Evolutionary conservation across 2,329 filamentous ascomycete genomes (phyloP).

Genomic region (Trichoderma harzianum): DNA sequence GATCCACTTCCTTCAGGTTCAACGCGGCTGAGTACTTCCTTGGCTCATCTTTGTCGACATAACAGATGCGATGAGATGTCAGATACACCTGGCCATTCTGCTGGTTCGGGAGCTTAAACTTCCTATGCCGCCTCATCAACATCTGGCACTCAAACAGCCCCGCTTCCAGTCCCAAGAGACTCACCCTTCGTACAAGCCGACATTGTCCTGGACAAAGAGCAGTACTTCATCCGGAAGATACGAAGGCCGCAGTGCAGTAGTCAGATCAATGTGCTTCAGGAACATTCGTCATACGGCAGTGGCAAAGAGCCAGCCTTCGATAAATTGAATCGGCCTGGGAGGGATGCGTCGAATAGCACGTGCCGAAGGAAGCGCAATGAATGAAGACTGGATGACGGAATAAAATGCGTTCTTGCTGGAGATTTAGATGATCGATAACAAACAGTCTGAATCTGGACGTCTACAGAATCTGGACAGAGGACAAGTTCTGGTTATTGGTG

Average conservation of each 20-base stretch:
- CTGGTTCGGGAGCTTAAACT: constrained; percentile 89
- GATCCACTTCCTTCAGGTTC: constrained; percentile 86
- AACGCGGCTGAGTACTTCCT: constrained; percentile 80
- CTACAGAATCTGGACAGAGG: background rate
- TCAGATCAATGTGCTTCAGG: constrained; percentile 91
- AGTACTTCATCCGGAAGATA: constrained; percentile 91
- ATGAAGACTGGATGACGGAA: background rate
- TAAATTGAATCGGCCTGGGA: background rate
- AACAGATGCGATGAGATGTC: constrained; percentile 93
- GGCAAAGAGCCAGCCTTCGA: constrained; percentile 19
- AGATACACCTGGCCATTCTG: constrained; percentile 96
- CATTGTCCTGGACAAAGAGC: constrained; percentile 94
- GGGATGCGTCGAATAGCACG: constrained; percentile 1
- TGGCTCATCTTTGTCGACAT: constrained; percentile 85
- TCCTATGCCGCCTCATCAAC: constrained; percentile 51
- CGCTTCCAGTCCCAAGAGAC: constrained; percentile 30
- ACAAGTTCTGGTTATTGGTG: background rate
- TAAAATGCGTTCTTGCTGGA: no score
- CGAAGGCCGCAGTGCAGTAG: constrained; percentile 88
- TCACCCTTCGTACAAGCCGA: constrained; percentile 96
- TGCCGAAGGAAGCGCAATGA: background rate
- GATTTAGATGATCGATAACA: background rate
- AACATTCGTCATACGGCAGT: constrained; percentile 76
- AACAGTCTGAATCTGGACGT: background rate
- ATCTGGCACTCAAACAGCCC: background rate